Percentiles rank a stretch among this genome's conserved stretches.
phyloP scores from a whole-genome alignment of 305 asterid species.

The Andrographis paniculata region DNA sequence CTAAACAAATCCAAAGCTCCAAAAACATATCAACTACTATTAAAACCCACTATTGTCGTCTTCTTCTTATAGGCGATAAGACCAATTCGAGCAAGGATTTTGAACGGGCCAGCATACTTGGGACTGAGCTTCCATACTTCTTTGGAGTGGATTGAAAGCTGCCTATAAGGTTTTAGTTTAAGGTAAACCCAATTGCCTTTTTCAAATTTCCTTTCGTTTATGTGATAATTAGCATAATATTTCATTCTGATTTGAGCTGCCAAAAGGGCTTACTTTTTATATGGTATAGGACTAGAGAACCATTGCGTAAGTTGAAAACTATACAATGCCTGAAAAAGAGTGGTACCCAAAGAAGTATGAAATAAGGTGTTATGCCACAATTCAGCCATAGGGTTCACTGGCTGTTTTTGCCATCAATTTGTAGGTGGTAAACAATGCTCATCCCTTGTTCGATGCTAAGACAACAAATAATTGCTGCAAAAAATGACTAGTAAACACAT shows the following conservation, averaged over 20 bases:
- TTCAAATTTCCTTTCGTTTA: neutral
- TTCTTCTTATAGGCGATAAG: neutral
- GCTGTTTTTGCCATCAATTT: neutral
- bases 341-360: neutral
- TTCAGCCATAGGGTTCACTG: neutral
- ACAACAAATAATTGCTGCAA: neutral
- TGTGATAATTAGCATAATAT: neutral
- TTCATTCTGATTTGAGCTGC: neutral
- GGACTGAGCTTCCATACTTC: neutral
- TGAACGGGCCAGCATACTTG: neutral
- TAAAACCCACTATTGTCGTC: slow-evolving; percentile 19
- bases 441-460: neutral
- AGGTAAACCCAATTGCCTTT: neutral
- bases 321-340: neutral
- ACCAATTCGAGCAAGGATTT: neutral
- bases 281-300: neutral
- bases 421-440: neutral
- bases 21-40: too few species aligned
- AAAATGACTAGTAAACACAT: neutral
- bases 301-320: neutral
- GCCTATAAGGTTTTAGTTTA: neutral
- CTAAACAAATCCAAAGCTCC: too few species aligned
- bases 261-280: neutral
- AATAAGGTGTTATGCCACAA: neutral
- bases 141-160: neutral